Evolutionary conservation across 2,329 filamentous ascomycete species (phyloP).

Genomic region (Madurella fahalii): DNA sequence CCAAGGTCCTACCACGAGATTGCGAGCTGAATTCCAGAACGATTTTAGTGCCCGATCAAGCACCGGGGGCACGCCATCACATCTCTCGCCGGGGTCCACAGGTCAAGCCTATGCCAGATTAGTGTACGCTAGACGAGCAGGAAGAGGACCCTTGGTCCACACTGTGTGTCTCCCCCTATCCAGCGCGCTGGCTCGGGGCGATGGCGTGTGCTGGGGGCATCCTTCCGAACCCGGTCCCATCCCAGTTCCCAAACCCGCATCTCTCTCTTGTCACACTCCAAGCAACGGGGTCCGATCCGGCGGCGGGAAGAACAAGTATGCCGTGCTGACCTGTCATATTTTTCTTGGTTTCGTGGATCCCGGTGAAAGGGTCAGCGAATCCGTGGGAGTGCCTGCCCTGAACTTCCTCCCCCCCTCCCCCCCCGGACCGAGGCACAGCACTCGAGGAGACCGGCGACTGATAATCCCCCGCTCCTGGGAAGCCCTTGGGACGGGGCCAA

Average conservation of each 20-base stretch:
- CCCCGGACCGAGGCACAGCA: no score
- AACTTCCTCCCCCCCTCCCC: no score
- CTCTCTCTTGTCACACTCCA: background rate
- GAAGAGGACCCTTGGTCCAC: background rate
- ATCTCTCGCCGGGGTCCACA: background rate
- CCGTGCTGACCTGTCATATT: constrained; percentile 2
- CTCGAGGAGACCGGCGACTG: background rate
- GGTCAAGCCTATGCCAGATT: background rate
- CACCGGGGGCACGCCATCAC: background rate
- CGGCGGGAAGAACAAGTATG: background rate
- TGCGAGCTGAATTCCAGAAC: no score
- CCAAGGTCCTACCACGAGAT: no score
- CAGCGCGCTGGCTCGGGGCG: background rate
- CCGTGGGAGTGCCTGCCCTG: no score
- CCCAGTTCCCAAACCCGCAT: background rate
- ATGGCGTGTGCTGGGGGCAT: no score
- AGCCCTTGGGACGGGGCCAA: background rate
- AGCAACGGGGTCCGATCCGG: background rate
- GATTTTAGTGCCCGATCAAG: no score
- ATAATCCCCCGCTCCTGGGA: background rate
- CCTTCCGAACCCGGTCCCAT: no score
- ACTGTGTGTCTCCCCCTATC: background rate
- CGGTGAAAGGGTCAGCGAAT: background rate
- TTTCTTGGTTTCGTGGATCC: background rate
- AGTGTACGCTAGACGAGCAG: background rate